Conservation (phyloP, 148 eudicot genomes). For the Limonium bicolor region DNA sequence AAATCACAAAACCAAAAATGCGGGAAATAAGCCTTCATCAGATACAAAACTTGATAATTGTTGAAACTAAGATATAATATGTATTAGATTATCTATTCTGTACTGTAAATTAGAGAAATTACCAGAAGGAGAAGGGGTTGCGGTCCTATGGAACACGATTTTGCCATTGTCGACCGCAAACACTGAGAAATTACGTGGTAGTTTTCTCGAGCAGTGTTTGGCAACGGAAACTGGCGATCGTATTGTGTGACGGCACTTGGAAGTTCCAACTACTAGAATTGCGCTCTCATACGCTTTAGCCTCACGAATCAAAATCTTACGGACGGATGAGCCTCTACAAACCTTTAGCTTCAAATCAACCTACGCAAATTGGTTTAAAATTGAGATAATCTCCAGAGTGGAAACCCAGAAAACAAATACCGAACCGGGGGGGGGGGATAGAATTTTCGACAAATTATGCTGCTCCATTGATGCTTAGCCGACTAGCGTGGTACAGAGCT, state of each 20-base stretch:
- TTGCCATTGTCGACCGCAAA: conserved; percentile 51
- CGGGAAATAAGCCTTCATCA: no score
- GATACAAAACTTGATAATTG: no score
- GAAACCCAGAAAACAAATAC: background rate
- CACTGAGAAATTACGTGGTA: conserved; percentile 26
- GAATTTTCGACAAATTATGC: no score
- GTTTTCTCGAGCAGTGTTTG: conserved; percentile 51
- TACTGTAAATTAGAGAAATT: no score
- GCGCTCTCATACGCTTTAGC: conserved; percentile 27
- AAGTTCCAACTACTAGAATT: conserved; percentile 33
- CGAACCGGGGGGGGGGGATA: no score
- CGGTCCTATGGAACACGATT: conserved; percentile 25
- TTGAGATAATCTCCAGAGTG: no score
- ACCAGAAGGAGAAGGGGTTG: conserved; percentile 13
- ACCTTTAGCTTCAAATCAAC: conserved; percentile 60
- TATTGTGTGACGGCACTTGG: conserved; percentile 25
- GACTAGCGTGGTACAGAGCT: no score
- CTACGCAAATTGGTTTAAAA: conserved; percentile 11
- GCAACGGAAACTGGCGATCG: conserved; percentile 48
- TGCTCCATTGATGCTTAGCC: no score
- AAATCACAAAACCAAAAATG: no score
- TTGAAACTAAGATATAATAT: no score
- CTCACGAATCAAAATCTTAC: conserved; percentile 38
- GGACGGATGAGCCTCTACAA: conserved; percentile 43
- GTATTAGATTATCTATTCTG: no score